Conservation (phyloP, 2,329 filamentous ascomycete species). For the Sclerotinia subarctica region DNA sequence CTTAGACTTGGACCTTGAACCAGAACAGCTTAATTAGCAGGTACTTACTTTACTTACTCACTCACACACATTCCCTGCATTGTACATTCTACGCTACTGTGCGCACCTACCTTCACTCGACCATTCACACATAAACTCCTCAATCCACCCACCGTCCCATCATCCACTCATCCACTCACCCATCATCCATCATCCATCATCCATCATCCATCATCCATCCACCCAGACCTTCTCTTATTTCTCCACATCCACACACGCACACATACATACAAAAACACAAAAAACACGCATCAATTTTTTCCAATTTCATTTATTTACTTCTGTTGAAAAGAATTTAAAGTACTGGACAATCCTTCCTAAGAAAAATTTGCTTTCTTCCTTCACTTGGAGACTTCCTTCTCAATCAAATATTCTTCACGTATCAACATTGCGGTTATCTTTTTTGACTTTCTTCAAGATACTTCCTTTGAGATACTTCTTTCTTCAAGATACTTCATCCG, state of each 20-base stretch:
- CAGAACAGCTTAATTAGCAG: too few relatives aligned
- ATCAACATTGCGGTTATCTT: neutral
- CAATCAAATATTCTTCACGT: neutral
- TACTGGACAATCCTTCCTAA: neutral
- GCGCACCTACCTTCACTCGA: neutral
- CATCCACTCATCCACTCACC: neutral
- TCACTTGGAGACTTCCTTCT: conserved; percentile 4
- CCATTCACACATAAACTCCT: neutral
- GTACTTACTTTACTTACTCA: too few relatives aligned
- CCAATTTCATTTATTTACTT: neutral
- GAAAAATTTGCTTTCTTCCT: neutral
- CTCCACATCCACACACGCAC: conserved; percentile 2
- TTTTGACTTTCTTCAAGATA: conserved; percentile 4
- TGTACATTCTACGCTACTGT: neutral
- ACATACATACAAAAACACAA: neutral
- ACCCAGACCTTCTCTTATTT: neutral
- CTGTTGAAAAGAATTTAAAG: neutral
- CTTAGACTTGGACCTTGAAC: too few relatives aligned
- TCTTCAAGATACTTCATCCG: neutral
- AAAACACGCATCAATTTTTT: conserved; percentile 15
- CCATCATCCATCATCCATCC: neutral
- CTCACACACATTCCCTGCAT: too few relatives aligned
- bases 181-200: neutral
- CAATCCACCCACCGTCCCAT: neutral
- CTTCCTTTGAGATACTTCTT: too few relatives aligned